Evolutionary conservation across 176 grass and related monocot species (phyloP), one percentile per base, ranked within the genome.

Genomic region (Leersia perrieri): DNA sequence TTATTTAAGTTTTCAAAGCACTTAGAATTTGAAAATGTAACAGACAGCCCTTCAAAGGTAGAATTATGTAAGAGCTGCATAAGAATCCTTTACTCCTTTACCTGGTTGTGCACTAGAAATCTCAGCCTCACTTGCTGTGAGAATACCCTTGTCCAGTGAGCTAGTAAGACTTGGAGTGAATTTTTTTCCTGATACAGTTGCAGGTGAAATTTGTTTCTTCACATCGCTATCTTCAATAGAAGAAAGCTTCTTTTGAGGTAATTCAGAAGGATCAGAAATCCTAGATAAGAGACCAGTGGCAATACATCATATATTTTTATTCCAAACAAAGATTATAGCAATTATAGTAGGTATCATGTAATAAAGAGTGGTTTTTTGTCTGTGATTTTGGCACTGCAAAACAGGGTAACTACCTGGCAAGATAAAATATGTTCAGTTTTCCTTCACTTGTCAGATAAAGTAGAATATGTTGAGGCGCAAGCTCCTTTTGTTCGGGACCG

Each of bases 371-470:
- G 58, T 66, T 27, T 31, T 70, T 57, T 70, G 38, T 70, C 68
- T 68, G 75, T 28, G 44, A 82, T 30, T 72, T 69, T 39, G 11
- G 15, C 5, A 33, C 28, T 47, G 36, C 9, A 10, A 73, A 33
- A 72, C 18, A 68, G 67, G 75, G 72, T 53, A 47, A 58, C 27
- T 92, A 98, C 95, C 95, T 94, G 68, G 92, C 92, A 47, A 94
- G 75, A 81, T 91, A 91, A 64, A 91, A 98, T 83, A 94, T 77
- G 61, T 83, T 75, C 74, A 98, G 67, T 80, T 92, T 98, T 53
- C 92, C 95, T 87, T 98, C 95, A 86, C 84, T 80, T 51, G 95
- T 94, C 79, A 98, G 84, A 89, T 81, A 98, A 80, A 94, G 88
- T 65, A 98, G 72, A 76, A 94, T 76, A 88, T 92, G 93, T 66